These are phyloP conservation scores for Emergomyces orientalis DNA, from an alignment of 2,329 filamentous ascomycete species.

Conservation along the genomic window DNA sequence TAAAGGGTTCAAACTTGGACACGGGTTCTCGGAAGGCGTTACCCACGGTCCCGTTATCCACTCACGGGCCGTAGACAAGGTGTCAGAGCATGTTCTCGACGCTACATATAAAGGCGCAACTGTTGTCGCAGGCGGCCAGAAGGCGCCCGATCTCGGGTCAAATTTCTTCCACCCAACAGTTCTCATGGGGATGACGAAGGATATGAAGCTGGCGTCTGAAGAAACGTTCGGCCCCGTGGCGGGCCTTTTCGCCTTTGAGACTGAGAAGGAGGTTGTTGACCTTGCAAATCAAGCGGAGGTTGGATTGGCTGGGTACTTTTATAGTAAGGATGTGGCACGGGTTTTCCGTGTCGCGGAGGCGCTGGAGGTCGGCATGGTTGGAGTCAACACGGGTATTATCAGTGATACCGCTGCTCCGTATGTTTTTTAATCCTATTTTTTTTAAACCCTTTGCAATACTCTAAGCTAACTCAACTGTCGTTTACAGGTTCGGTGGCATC, in stretches of 20 bases:
- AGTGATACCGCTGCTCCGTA: constrained; percentile 45
- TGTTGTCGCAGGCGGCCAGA: constrained; percentile 65
- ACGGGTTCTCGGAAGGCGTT: constrained; percentile 38
- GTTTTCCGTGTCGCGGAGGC: constrained; percentile 54
- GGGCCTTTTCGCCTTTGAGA: constrained; percentile 78
- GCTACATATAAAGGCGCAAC: constrained; percentile 68
- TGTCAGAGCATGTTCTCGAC: constrained; percentile 68
- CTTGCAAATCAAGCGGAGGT: constrained; percentile 76
- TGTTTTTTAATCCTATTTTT: constrained; percentile 19
- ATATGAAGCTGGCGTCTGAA: constrained; percentile 76
- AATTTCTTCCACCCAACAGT: constrained; percentile 92
- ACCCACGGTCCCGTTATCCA: constrained; percentile 55
- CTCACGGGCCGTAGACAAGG: constrained; percentile 69
- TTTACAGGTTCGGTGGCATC: constrained; percentile 61
- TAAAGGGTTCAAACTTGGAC: constrained; percentile 39
- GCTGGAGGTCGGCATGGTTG: constrained; percentile 43
- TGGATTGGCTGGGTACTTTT: constrained; percentile 91
- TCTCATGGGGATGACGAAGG: constrained; percentile 70
- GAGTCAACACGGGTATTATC: constrained; percentile 62
- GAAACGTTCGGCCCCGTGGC: constrained; percentile 96
- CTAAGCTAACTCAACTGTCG: neutral
- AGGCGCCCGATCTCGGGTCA: constrained; percentile 60
- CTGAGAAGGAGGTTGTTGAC: constrained; percentile 76
- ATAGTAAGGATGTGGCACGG: constrained; percentile 53
- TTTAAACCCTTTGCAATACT: neutral